phyloP scores from a whole-genome alignment of 495 filamentous ascomycete genomes.

The Penicillium daleae region DNA sequence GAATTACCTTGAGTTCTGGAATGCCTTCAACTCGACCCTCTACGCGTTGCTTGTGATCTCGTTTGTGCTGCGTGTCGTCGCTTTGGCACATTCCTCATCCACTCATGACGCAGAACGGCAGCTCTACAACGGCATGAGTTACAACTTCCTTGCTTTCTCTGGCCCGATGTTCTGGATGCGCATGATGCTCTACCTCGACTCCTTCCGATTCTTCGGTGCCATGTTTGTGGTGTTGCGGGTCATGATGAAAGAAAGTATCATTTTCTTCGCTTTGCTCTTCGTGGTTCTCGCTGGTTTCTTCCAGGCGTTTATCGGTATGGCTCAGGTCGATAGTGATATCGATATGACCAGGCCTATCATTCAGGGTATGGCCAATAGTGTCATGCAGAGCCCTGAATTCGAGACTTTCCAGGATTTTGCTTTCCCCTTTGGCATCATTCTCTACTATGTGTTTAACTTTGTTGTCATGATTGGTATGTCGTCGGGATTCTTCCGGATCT shows the following conservation, averaged over 20 bases:
- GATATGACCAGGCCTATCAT: conserved; percentile 73
- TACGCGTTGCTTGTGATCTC: conserved; percentile 78
- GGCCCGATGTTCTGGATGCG: conserved; percentile 98
- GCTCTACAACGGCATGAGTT: conserved; percentile 76
- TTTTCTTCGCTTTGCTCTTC: conserved; percentile 93
- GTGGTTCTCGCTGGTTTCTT: conserved; percentile 89
- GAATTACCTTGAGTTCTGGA: conserved; percentile 93
- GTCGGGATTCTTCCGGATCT: conserved; percentile 3
- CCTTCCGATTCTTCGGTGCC: conserved; percentile 92
- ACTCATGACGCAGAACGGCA: conserved; percentile 57
- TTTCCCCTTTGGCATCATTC: conserved; percentile 80
- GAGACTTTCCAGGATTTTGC: conserved; percentile 79
- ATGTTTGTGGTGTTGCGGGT: conserved; percentile 97
- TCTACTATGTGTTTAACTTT: conserved; percentile 96
- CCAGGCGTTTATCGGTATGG: conserved; percentile 94
- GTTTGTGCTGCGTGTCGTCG: conserved; percentile 76
- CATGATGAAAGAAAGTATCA: conserved; percentile 98
- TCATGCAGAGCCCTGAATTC: conserved; percentile 92
- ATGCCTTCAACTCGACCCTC: conserved; percentile 83
- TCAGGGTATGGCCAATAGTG: conserved; percentile 84
- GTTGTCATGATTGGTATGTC: conserved; percentile 78
- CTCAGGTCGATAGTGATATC: conserved; percentile 72
- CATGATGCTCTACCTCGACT: conserved; percentile 89
- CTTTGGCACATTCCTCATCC: conserved; percentile 62
- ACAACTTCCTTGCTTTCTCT: conserved; percentile 89